Evolutionary conservation across 352 stramenopile species (phyloP), one percentile per base, ranked within the genome.

Genomic region (Thalassiosira exigua): DNA sequence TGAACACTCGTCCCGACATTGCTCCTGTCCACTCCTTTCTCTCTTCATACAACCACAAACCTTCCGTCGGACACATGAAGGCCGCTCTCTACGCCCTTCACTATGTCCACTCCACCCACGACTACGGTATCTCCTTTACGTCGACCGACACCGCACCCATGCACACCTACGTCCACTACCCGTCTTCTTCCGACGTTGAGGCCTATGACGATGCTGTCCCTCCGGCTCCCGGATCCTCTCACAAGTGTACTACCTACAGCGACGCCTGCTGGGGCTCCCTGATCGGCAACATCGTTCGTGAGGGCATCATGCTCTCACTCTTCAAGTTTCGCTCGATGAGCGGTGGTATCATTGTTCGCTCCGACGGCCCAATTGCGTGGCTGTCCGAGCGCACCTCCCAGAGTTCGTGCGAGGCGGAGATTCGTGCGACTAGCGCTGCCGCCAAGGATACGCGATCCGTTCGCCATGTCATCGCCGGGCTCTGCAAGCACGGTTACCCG

Each of bases 321-420:
- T 71, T 72, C 27, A 73, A 82, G 59, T 72, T 48, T 53, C 67
- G 51, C 7, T 64, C 32, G 12, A n/a, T 82, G 3, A 65, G 33
- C 22, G 67, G 58, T 30, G 57, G 46, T 32, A 11, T 82, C 19
- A 41, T 78, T 11, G 22, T 61, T 11, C 36, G 41, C 29, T 17
- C 33, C 4, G 64, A 56, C 4, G 73, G 73, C 5, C 56, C 57
- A 22, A 65, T 82, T 24, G 21, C 27, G n/a, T 85, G 78, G 62
- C 27, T 27, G 22, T 24, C 50, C 19, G 48, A 75, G 1, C 32
- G 57, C 1, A 82, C 65, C 33, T 41, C 46, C 26, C 26, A 19
- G 0, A 76, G 59, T 50, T 86, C 78, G 1, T 86, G 65, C 21
- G 72, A 79, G 52, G 66, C 66, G 12, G 57, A 86, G 57, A 76